Evolutionary conservation across 2,329 filamentous ascomycete genomes (phyloP).

Genomic region (Microdochium paspali): DNA sequence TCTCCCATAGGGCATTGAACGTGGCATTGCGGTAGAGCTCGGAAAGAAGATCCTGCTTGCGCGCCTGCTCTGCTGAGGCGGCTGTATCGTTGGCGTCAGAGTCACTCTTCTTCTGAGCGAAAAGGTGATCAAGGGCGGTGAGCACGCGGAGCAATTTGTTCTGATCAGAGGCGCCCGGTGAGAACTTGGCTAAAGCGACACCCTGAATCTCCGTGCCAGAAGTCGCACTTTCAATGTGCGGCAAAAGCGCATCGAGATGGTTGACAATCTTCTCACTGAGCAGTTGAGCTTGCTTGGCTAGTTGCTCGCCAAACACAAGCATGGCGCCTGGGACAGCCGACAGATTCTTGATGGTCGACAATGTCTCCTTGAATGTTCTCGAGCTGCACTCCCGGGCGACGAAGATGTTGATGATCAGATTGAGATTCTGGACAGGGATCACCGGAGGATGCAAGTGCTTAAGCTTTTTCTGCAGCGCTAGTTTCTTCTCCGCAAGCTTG

Average conservation of each 20-base stretch:
- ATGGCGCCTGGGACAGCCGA: constrained; percentile 88
- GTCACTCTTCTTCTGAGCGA: constrained; percentile 62
- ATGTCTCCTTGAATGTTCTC: constrained; percentile 95
- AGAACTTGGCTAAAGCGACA: constrained; percentile 89
- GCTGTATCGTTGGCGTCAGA: not conserved
- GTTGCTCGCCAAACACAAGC: constrained; percentile 82
- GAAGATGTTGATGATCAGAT: constrained; percentile 91
- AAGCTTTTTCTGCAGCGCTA: constrained; percentile 37
- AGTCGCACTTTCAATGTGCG: constrained; percentile 77
- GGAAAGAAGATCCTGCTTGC: constrained; percentile 78
- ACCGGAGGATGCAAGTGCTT: constrained; percentile 67
- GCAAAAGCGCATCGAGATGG: constrained; percentile 76
- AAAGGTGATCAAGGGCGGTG: constrained; percentile 90
- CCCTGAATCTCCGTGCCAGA: constrained; percentile 93
- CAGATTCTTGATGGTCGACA: constrained; percentile 97
- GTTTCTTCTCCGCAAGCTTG: constrained; percentile 28
- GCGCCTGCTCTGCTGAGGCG: constrained; percentile 34
- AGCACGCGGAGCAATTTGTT: constrained; percentile 89
- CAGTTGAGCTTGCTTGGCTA: constrained; percentile 77
- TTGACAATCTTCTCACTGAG: constrained; percentile 76
- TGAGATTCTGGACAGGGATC: constrained; percentile 81
- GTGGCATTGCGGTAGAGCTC: constrained; percentile 85
- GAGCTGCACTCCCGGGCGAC: constrained; percentile 93
- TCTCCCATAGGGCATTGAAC: constrained; percentile 86
- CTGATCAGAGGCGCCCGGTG: constrained; percentile 89